phyloP scores from a whole-genome alignment of 2,329 filamentous ascomycete species.

The Colletotrichum tanaceti region DNA sequence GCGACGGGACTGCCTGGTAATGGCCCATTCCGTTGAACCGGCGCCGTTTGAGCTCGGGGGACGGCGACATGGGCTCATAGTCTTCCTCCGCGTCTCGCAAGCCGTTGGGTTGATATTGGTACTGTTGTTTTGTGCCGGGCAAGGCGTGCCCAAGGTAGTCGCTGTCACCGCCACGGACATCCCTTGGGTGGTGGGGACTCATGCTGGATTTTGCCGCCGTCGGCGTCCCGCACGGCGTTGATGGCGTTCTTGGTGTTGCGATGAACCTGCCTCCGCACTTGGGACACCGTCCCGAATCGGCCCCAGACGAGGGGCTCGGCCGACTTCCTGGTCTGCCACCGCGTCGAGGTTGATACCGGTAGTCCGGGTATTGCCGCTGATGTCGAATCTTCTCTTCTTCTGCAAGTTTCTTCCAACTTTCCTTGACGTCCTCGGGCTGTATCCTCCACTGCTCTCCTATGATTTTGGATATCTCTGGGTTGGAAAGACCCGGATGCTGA shows the following conservation, averaged over 20 bases:
- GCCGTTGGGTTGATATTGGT: conserved; percentile 31
- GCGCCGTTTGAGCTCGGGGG: conserved; percentile 71
- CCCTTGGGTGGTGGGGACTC: conserved; percentile 38
- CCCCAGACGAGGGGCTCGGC: conserved; percentile 52
- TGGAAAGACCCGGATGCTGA: conserved; percentile 88
- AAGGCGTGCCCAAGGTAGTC: conserved; percentile 35
- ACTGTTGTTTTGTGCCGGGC: conserved; percentile 32
- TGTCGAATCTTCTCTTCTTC: conserved; percentile 94
- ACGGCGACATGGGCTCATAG: conserved; percentile 56
- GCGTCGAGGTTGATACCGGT: conserved; percentile 90
- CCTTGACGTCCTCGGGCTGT: conserved; percentile 78
- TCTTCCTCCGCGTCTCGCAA: conserved; percentile 50
- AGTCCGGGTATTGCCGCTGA: conserved; percentile 89
- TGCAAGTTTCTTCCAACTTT: conserved; percentile 88
- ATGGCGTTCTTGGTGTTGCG: conserved; percentile 70
- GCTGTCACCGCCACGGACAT: conserved; percentile 28
- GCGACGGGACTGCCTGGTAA: conserved; percentile 47
- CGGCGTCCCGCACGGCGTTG: conserved; percentile 57
- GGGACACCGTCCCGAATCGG: conserved; percentile 69
- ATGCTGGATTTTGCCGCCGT: conserved; percentile 46
- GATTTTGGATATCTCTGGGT: conserved; percentile 97
- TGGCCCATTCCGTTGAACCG: conserved; percentile 62
- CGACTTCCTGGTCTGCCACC: conserved; percentile 56
- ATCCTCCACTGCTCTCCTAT: conserved; percentile 93
- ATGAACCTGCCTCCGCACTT: conserved; percentile 79